phyloP scores from a whole-genome alignment of 176 grass and related monocot genomes.

The sorghum (Sorghum bicolor) region DNA sequence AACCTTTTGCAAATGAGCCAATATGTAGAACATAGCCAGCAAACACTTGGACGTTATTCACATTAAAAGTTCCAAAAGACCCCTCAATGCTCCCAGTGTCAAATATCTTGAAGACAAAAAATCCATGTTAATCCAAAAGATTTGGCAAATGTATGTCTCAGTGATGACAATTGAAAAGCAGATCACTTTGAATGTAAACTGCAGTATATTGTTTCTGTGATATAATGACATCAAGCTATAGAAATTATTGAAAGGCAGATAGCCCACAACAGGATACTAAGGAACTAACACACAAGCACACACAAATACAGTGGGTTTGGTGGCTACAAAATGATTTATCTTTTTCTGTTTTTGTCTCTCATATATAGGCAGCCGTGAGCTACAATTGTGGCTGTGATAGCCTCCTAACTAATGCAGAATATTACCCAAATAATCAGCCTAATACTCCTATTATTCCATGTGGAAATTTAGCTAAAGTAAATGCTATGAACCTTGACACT shows the following conservation, averaged over 20 bases:
- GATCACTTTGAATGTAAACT: background rate
- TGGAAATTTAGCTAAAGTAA: background rate
- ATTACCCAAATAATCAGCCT: background rate
- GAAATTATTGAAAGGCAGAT: background rate
- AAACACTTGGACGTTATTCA: slow-evolving; percentile 86
- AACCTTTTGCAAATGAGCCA: slow-evolving; percentile 52
- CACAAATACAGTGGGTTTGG: background rate
- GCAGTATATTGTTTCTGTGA: background rate
- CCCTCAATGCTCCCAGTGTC: slow-evolving; percentile 88
- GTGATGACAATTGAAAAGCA: background rate
- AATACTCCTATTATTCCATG: background rate
- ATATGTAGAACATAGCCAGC: slow-evolving; percentile 90
- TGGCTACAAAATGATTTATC: background rate
- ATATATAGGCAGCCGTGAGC: background rate
- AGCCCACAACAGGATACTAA: background rate
- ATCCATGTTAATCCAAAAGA: background rate
- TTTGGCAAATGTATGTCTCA: background rate
- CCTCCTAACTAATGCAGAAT: background rate
- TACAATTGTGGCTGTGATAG: background rate
- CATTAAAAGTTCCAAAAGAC: slow-evolving; percentile 75
- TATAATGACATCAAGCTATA: background rate
- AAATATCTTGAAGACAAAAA: slow-evolving; percentile 68
- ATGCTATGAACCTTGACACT: background rate
- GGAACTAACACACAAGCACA: background rate
- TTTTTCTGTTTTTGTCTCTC: background rate